A percentile compares a stretch with the other conserved stretches of the same genome.
These are phyloP conservation scores for Fusarium sp. DNA, from an alignment of 2,329 filamentous ascomycete species.

Conservation along the genomic window DNA sequence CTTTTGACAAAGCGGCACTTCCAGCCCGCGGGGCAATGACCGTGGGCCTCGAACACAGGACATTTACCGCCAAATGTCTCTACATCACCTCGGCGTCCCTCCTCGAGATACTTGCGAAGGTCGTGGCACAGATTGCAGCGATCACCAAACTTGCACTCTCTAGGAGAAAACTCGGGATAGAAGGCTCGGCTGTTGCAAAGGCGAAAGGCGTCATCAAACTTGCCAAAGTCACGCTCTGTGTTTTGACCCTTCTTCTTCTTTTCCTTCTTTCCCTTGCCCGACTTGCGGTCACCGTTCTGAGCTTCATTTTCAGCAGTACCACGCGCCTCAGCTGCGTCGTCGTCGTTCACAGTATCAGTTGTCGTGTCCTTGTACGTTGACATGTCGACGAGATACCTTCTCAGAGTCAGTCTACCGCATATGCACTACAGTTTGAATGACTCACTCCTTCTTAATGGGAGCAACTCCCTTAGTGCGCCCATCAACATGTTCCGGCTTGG, in stretches of 20 bases:
- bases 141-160: constrained; percentile 80
- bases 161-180: constrained; percentile 83
- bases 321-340: constrained; percentile 64
- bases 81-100: constrained; percentile 85
- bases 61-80: constrained; percentile 81
- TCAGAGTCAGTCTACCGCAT: neutral
- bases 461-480: constrained; percentile 69
- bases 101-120: constrained; percentile 83
- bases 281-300: constrained; percentile 70
- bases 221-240: constrained; percentile 83
- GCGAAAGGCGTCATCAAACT: constrained; percentile 79
- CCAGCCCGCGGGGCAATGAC: constrained; percentile 87
- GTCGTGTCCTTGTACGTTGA: constrained; percentile 45
- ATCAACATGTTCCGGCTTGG: constrained; percentile 37
- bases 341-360: constrained; percentile 53
- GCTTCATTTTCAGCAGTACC: constrained; percentile 53
- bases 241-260: constrained; percentile 76
- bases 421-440: constrained; percentile 10
- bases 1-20: constrained; percentile 92
- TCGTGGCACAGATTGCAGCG: constrained; percentile 87
- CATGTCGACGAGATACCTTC: constrained; percentile 59
- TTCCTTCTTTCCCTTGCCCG: constrained; percentile 53
- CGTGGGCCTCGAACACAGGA: constrained; percentile 81
- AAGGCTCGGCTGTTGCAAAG: constrained; percentile 81
- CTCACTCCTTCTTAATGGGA: constrained; percentile 79